Conservation (phyloP, 2,329 filamentous ascomycete genomes). For the Ramichloridium luteum region DNA sequence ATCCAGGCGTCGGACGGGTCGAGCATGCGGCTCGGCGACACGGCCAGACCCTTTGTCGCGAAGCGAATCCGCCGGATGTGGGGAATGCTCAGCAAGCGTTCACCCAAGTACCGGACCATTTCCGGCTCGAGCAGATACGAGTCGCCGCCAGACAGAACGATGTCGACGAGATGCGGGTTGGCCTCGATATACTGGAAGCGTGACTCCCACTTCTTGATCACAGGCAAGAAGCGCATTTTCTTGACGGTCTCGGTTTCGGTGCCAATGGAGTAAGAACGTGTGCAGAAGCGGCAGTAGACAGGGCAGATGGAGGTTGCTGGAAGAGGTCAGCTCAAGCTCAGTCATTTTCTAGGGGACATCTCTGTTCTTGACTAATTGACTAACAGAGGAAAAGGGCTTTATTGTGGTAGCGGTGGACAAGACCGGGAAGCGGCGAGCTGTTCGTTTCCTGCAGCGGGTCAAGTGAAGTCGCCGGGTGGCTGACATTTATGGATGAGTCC, state of each 20-base stretch:
- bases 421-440: constrained; percentile 44
- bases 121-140: constrained; percentile 45
- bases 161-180: constrained; percentile 40
- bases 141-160: constrained; percentile 53
- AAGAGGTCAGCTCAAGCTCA: constrained; percentile 4
- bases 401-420: constrained; percentile 53
- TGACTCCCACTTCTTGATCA: constrained; percentile 41
- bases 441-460: constrained; percentile 48
- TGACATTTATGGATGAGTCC: constrained; percentile 39
- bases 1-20: constrained; percentile 44
- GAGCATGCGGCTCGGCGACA: constrained; percentile 44
- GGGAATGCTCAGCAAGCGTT: constrained; percentile 43
- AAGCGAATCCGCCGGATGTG: constrained; percentile 50
- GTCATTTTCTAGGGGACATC: neutral
- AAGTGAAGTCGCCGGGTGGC: constrained; percentile 43
- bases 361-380: too few relatives aligned
- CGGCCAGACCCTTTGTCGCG: constrained; percentile 50
- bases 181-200: constrained; percentile 46
- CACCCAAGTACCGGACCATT: constrained; percentile 42
- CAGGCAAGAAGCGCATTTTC: constrained; percentile 18
- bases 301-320: constrained; percentile 49
- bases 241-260: constrained; percentile 41
- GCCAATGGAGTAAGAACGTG: constrained; percentile 48
- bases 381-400: constrained; percentile 50
- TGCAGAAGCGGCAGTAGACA: constrained; percentile 52